Base-by-base conservation (phyloP, 305 asterid genomes). In the Stenogyne calaminthoides region DNA sequence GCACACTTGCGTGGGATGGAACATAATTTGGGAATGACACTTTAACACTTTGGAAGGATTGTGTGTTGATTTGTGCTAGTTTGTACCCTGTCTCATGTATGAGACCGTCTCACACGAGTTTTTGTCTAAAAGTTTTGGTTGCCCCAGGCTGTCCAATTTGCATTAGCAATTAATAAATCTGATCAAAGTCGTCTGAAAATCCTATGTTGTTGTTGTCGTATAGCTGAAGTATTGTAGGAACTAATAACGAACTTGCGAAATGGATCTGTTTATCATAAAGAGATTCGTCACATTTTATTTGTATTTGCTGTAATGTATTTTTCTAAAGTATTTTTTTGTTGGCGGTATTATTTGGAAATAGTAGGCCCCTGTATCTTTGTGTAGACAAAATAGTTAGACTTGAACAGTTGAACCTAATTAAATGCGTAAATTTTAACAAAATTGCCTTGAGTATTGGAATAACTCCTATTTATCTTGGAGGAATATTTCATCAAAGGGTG, bases 341-440 rank as follows among this genome's bases (percentile, higher is more conserved):
- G 62, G 79, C 69, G 62, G 47, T 64, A 25, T 44, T 44, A 11
- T 44, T 37, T 37, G 9, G 42, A 37, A 37, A 37, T 37, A 8
- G 8, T 37, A 37, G 42, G 9, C 10, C 42, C 9, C 11, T 44
- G 16, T 44, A 14, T 11, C 1, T 32, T 44, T 5, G 7, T 32
- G 36, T 44, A 12, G 15, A 15, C 16, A 12, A 44, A 12, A 16
- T 14, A 44, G 52, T 44, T 44, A 44, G 52, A 44, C 15, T 44
- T 44, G 16, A n/a, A n/a, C n/a, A n/a, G n/a, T n/a, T n/a, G n/a
- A 10, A 12, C 52, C 52, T 12, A 44, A 44, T 5, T 11, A 44
- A 44, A 44, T 44, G 12, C 52, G n/a, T 44, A 44, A 44, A 44
- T 12, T 44, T 11, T 44, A 12, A 44, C 52, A 12, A 12, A 44